phyloP scores from a whole-genome alignment of 2,329 filamentous ascomycete species.

The Camillea tinctor region DNA sequence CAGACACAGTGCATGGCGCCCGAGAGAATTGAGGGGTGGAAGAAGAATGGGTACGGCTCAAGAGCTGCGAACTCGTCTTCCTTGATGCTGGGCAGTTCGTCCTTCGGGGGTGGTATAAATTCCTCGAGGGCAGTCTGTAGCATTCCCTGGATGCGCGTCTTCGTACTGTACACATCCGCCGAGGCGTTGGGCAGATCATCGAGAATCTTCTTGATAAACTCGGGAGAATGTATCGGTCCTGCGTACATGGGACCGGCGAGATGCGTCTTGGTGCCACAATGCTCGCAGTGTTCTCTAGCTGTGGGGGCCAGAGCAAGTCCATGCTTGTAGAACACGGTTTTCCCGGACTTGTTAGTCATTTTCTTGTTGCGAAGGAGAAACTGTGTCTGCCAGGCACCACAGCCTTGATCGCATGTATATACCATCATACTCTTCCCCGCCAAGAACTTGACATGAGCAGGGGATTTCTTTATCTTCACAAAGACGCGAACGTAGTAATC shows the following conservation, averaged over 20 bases:
- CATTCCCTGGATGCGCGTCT: constrained; percentile 84
- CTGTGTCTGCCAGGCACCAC: constrained; percentile 88
- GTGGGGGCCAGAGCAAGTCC: constrained; percentile 70
- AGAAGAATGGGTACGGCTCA: constrained; percentile 82
- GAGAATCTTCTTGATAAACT: constrained; percentile 79
- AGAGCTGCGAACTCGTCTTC: constrained; percentile 59
- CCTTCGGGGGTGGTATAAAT: constrained; percentile 35
- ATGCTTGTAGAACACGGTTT: constrained; percentile 73
- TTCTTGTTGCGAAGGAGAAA: constrained; percentile 69
- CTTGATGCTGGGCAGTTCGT: constrained; percentile 21
- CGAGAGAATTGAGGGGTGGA: constrained; percentile 72
- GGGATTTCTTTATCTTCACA: constrained; percentile 75
- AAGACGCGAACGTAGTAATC: constrained; percentile 95
- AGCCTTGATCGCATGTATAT: constrained; percentile 87
- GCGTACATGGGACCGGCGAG: constrained; percentile 93
- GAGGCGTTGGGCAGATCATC: constrained; percentile 67
- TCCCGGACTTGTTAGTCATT: constrained; percentile 67
- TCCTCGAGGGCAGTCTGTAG: constrained; percentile 86
- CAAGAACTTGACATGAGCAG: constrained; percentile 84
- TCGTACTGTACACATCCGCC: constrained; percentile 72
- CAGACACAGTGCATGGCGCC: constrained; percentile 77
- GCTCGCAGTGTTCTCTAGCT: constrained; percentile 65
- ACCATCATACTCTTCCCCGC: constrained; percentile 90
- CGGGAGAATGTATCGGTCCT: constrained; percentile 79
- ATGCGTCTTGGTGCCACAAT: constrained; percentile 86